phyloP scores from a whole-genome alignment of 495 filamentous ascomycete genomes.

The Penicillium herquei region DNA sequence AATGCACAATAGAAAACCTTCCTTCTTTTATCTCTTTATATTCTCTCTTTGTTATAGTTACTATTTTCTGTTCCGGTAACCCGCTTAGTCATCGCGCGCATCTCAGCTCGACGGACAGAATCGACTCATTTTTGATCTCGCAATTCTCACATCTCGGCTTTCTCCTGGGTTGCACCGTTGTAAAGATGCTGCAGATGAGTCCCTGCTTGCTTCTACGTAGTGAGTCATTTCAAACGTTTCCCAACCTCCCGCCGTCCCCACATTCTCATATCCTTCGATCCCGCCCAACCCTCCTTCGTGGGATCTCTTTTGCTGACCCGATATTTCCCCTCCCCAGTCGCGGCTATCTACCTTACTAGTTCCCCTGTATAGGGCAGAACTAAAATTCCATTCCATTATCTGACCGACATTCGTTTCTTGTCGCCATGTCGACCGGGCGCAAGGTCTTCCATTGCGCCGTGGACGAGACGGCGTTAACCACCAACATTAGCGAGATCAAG shows the following conservation, averaged over 20 bases:
- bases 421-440: conserved; percentile 48
- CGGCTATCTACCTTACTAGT: conserved; percentile 33
- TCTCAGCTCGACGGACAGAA: too few species aligned
- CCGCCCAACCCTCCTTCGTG: conserved; percentile 33
- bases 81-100: conserved; percentile 3
- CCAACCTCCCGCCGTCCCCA: conserved; percentile 29
- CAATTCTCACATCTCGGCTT: conserved; percentile 3
- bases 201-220: conserved; percentile 29
- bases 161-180: conserved; percentile 2
- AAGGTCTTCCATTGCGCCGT: conserved; percentile 73
- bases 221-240: conserved; percentile 27
- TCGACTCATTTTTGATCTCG: neutral
- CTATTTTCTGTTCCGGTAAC: neutral
- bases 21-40: neutral
- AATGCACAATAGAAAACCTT: conserved; percentile 1
- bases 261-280: conserved; percentile 32
- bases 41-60: neutral
- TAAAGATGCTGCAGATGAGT: conserved; percentile 47
- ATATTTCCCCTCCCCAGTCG: conserved; percentile 23
- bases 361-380: conserved; percentile 33
- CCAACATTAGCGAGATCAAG: conserved; percentile 67
- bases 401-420: conserved; percentile 12
- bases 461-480: conserved; percentile 69
- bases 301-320: conserved; percentile 32
- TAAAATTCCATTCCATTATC: conserved; percentile 12